Evolutionary conservation across 2,329 filamentous ascomycete species (phyloP).

Genomic region (Thielaviopsis ethacetica): DNA sequence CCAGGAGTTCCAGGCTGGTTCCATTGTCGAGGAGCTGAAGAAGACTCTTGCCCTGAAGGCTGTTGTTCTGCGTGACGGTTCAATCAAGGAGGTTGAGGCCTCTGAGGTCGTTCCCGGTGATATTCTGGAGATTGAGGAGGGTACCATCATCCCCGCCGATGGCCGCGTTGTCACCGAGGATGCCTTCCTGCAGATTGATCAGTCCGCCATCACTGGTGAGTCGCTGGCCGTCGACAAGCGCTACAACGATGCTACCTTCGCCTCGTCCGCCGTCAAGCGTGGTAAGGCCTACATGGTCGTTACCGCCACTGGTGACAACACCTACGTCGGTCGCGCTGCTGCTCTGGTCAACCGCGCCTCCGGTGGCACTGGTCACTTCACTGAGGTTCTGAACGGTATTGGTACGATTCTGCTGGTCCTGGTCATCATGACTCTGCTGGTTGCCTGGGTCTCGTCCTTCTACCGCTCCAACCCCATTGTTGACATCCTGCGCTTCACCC

Average conservation of each 20-base stretch:
- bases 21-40: slow-evolving; percentile 80
- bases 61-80: slow-evolving; percentile 64
- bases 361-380: slow-evolving; percentile 68
- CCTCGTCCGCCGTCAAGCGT: slow-evolving; percentile 80
- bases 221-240: slow-evolving; percentile 85
- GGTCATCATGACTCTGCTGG: slow-evolving; percentile 62
- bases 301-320: slow-evolving; percentile 74
- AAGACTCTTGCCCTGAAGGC: slow-evolving; percentile 81
- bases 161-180: slow-evolving; percentile 71
- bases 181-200: slow-evolving; percentile 77
- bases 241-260: slow-evolving; percentile 63
- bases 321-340: slow-evolving; percentile 77
- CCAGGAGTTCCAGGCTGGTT: slow-evolving; percentile 80
- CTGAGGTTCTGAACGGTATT: slow-evolving; percentile 76
- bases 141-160: slow-evolving; percentile 81
- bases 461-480: slow-evolving; percentile 75
- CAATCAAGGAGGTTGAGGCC: slow-evolving; percentile 63
- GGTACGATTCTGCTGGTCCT: slow-evolving; percentile 64
- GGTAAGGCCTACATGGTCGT: slow-evolving; percentile 73
- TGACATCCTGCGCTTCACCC: slow-evolving; percentile 64
- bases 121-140: slow-evolving; percentile 74
- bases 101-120: slow-evolving; percentile 78
- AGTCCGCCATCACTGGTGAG: slow-evolving; percentile 83
- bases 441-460: slow-evolving; percentile 78
- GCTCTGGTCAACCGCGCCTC: slow-evolving; percentile 68